phyloP scores from a whole-genome alignment of 306 rosid species.

The Gillenia trifoliata region DNA sequence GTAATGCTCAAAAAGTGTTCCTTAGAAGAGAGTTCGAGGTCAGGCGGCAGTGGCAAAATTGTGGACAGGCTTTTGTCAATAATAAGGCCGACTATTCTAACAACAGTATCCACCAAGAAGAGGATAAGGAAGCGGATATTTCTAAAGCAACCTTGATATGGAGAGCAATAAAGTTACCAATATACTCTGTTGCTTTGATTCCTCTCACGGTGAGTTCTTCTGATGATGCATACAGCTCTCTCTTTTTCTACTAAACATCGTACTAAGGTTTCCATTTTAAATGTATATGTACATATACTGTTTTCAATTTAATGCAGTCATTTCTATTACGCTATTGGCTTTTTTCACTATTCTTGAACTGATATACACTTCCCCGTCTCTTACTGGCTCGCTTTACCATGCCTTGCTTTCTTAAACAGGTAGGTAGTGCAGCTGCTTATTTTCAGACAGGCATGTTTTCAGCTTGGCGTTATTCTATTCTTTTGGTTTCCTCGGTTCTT shows the following conservation, averaged over 20 bases:
- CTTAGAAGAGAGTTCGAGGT: constrained; percentile 18
- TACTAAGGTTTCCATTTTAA: background rate
- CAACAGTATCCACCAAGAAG: constrained; percentile 11
- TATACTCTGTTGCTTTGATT: constrained; percentile 80
- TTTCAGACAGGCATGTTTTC: constrained; percentile 65
- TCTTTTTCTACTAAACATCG: background rate
- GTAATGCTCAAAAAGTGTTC: constrained; percentile 10
- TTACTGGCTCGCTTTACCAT: background rate
- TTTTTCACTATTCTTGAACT: background rate
- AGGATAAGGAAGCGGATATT: constrained; percentile 30
- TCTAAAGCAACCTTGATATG: constrained; percentile 56
- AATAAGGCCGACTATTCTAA: constrained; percentile 18
- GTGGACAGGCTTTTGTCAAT: constrained; percentile 1
- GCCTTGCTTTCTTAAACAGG: constrained; percentile 31
- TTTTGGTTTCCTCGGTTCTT: constrained; percentile 72
- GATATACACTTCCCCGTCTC: too few species aligned
- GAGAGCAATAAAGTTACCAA: constrained; percentile 87
- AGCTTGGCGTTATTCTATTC: constrained; percentile 41
- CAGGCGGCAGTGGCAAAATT: constrained; percentile 16
- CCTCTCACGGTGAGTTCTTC: constrained; percentile 74
- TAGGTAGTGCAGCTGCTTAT: constrained; percentile 84
- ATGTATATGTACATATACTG: background rate
- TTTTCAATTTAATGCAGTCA: background rate
- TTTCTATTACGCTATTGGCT: background rate
- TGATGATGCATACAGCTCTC: too few species aligned